phyloP scores from a whole-genome alignment of 2,329 filamentous ascomycete species.

The Elsinoe fawcettii region DNA sequence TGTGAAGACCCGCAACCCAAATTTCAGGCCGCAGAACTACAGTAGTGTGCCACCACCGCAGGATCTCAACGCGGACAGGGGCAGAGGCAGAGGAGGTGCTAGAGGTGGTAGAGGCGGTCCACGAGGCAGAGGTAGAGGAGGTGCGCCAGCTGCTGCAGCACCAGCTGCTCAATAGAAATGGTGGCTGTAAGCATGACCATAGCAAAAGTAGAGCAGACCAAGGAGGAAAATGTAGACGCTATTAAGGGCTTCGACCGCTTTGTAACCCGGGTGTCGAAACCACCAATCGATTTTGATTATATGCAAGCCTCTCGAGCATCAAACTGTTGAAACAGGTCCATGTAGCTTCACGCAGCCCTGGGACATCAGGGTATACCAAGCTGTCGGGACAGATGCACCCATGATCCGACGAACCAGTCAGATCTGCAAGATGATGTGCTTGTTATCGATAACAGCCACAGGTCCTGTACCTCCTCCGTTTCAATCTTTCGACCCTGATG shows the following conservation, averaged over 20 bases:
- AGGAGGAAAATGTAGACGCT: background rate
- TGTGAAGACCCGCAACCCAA: constrained; percentile 48
- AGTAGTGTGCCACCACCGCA: constrained; percentile 51
- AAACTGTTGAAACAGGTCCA: background rate
- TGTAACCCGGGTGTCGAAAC: too few relatives aligned
- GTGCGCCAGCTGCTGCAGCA: background rate
- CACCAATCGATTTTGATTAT: too few relatives aligned
- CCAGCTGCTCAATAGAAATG: constrained; percentile 11
- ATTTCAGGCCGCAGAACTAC: constrained; percentile 49
- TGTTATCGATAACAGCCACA: constrained; percentile 7
- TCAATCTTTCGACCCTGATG: background rate
- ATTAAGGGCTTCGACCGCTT: background rate
- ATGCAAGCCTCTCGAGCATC: too few relatives aligned
- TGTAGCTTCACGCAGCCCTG: background rate
- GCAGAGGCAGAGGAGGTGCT: constrained; percentile 23
- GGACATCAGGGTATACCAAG: constrained; percentile 5
- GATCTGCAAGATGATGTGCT: background rate
- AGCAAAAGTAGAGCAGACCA: background rate
- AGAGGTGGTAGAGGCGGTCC: constrained; percentile 18
- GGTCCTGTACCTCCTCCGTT: constrained; percentile 2
- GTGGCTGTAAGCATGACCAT: background rate
- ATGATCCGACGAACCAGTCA: constrained; percentile 9
- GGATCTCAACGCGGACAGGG: constrained; percentile 41
- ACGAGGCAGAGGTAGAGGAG: constrained; percentile 21
- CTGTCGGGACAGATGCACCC: background rate